These are phyloP conservation scores for Penicillium sp. DNA, from an alignment of 2,329 filamentous ascomycete genomes.

Conservation along the genomic window DNA sequence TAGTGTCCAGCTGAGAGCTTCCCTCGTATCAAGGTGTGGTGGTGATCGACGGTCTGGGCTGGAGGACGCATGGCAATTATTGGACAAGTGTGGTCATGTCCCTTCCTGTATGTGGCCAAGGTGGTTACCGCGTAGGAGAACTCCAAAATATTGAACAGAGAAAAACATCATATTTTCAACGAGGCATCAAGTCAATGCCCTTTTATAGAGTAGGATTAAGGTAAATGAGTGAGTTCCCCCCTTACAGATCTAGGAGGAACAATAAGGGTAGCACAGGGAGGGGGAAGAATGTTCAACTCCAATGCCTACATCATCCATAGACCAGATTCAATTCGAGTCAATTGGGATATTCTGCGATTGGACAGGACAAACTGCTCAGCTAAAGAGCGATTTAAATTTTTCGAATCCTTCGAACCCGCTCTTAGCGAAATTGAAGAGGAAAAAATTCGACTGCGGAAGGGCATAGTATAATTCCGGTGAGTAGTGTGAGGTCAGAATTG, in stretches of 20 bases:
- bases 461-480: neutral
- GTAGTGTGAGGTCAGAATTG: constrained; percentile 7
- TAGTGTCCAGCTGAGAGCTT: constrained; percentile 9
- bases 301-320: neutral
- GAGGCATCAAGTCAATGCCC: neutral
- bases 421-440: neutral
- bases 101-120: neutral
- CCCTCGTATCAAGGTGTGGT: constrained; percentile 14
- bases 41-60: constrained; percentile 5
- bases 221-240: neutral
- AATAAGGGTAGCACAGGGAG: neutral
- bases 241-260: neutral
- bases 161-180: neutral
- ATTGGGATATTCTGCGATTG: constrained; percentile 16
- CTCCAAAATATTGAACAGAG: neutral
- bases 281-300: neutral
- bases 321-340: neutral
- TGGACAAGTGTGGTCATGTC: constrained; percentile 6
- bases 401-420: neutral
- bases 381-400: neutral
- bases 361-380: constrained; percentile 22
- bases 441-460: constrained; percentile 9
- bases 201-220: neutral
- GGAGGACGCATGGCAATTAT: constrained; percentile 12
- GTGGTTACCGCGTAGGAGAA: neutral